A percentile compares a stretch with the other conserved stretches of the same genome.
These are phyloP conservation scores for Colletotrichum falcatum DNA, from an alignment of 2,329 filamentous ascomycete genomes.

Conservation along the genomic window DNA sequence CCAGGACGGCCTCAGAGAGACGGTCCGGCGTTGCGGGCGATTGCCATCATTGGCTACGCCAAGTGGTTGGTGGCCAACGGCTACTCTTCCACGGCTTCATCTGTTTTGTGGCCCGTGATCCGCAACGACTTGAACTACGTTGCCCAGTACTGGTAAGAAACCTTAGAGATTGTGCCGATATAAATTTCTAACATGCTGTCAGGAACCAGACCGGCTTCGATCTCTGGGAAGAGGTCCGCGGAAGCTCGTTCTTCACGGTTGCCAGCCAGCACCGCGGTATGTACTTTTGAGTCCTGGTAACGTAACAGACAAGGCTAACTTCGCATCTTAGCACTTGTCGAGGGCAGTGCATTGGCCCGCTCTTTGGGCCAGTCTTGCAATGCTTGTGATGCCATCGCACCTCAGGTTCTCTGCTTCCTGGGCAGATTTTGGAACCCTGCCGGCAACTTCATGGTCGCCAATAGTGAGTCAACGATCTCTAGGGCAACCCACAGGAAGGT, in stretches of 20 bases:
- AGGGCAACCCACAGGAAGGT: no score
- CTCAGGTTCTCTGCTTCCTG: slow-evolving; percentile 78
- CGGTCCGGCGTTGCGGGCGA: slow-evolving; percentile 81
- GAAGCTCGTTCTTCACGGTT: slow-evolving; percentile 84
- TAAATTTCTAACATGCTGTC: slow-evolving; percentile 11
- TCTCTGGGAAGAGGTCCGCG: slow-evolving; percentile 85
- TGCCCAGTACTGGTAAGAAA: slow-evolving; percentile 72
- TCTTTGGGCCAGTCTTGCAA: slow-evolving; percentile 70
- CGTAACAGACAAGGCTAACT: slow-evolving; percentile 4
- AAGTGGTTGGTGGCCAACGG: slow-evolving; percentile 78
- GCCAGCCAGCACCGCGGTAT: slow-evolving; percentile 75
- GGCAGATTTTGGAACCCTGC: slow-evolving; percentile 78
- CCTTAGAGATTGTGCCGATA: background rate
- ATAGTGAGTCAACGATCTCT: slow-evolving; percentile 59
- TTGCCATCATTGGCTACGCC: slow-evolving; percentile 77
- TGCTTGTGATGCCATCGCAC: slow-evolving; percentile 73
- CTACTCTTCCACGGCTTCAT: slow-evolving; percentile 66
- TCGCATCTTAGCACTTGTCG: slow-evolving; percentile 63
- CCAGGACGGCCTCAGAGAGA: slow-evolving; percentile 79
- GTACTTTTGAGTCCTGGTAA: slow-evolving; percentile 45
- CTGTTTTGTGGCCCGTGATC: slow-evolving; percentile 78
- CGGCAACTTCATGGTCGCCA: slow-evolving; percentile 72
- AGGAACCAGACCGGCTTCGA: slow-evolving; percentile 75
- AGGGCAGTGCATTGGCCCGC: slow-evolving; percentile 75
- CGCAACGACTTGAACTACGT: slow-evolving; percentile 82